Percentiles rank a stretch among this genome's conserved stretches.
Conservation (phyloP, 257 asterid genomes). For the Prunella vulgaris region DNA sequence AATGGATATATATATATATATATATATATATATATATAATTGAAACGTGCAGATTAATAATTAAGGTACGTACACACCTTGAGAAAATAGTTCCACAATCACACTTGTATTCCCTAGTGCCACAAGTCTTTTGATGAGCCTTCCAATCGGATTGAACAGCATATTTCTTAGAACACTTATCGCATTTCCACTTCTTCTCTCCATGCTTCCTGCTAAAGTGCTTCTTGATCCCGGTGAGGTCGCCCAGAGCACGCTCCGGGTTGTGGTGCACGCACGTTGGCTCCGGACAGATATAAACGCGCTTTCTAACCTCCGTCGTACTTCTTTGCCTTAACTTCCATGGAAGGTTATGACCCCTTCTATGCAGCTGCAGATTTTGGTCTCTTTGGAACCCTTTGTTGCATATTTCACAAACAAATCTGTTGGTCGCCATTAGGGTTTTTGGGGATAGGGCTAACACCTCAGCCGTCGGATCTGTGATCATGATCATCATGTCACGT, state of each 20-base stretch:
- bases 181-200: conserved; percentile 93
- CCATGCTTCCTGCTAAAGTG: conserved; percentile 85
- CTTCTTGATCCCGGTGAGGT: conserved; percentile 89
- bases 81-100: conserved; percentile 96
- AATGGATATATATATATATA: too few relatives aligned
- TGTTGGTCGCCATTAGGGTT: conserved; percentile 80
- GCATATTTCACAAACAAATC: conserved; percentile 85
- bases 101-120: conserved; percentile 77
- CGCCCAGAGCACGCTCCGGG: conserved; percentile 71
- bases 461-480: conserved; percentile 73
- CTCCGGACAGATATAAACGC: conserved; percentile 83
- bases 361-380: conserved; percentile 75
- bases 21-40: too few relatives aligned
- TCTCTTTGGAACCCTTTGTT: conserved; percentile 92
- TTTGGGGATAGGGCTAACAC: conserved; percentile 82
- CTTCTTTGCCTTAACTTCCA: conserved; percentile 80
- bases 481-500: not conserved
- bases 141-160: conserved; percentile 94
- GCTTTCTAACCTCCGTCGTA: conserved; percentile 49
- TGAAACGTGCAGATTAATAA: too few relatives aligned
- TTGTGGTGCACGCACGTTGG: conserved; percentile 73
- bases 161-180: conserved; percentile 70
- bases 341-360: conserved; percentile 88
- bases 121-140: conserved; percentile 92
- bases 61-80: conserved; percentile 31